phyloP scores from a whole-genome alignment of 2,329 filamentous ascomycete genomes.

The Lasiodiplodia gonubiensis region DNA sequence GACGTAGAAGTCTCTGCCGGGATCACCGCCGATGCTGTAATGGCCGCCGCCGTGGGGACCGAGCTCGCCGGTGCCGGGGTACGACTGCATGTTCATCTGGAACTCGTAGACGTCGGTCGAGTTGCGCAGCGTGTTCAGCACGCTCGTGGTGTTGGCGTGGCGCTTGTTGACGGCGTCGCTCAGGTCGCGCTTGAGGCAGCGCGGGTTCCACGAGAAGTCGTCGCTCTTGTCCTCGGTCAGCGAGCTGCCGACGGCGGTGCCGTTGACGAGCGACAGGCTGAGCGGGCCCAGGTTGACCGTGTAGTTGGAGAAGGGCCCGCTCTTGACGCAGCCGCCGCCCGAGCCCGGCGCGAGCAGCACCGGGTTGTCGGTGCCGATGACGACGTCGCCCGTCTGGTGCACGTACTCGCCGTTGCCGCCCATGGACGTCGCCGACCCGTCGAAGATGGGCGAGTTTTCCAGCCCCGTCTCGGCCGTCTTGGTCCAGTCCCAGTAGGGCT shows the following conservation, averaged over 20 bases:
- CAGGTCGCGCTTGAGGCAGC: slow-evolving; percentile 48
- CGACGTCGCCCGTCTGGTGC: neutral
- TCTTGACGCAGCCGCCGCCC: slow-evolving; percentile 61
- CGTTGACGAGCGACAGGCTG: slow-evolving; percentile 35
- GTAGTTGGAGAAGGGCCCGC: slow-evolving; percentile 58
- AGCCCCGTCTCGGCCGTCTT: slow-evolving; percentile 24
- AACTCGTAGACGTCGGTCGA: slow-evolving; percentile 43
- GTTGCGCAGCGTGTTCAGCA: slow-evolving; percentile 35
- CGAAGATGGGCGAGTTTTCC: slow-evolving; percentile 58
- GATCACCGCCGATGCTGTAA: slow-evolving; percentile 54
- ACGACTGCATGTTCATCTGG: slow-evolving; percentile 47
- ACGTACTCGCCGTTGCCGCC: slow-evolving; percentile 51
- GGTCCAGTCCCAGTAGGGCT: slow-evolving; percentile 47
- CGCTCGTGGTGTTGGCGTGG: slow-evolving; percentile 36
- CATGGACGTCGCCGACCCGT: slow-evolving; percentile 57
- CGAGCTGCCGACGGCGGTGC: slow-evolving; percentile 33
- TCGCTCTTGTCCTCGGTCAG: neutral
- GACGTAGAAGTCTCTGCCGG: slow-evolving; percentile 53
- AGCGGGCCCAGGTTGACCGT: slow-evolving; percentile 55
- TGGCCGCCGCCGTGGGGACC: slow-evolving; percentile 57
- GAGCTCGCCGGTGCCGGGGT: slow-evolving; percentile 41
- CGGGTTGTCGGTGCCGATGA: slow-evolving; percentile 26
- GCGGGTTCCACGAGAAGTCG: slow-evolving; percentile 41
- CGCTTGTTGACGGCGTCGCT: slow-evolving; percentile 35
- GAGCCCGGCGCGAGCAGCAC: slow-evolving; percentile 55